Conservation (phyloP, 2,329 filamentous ascomycete genomes). For the Ophiosphaerella herpotricha region DNA sequence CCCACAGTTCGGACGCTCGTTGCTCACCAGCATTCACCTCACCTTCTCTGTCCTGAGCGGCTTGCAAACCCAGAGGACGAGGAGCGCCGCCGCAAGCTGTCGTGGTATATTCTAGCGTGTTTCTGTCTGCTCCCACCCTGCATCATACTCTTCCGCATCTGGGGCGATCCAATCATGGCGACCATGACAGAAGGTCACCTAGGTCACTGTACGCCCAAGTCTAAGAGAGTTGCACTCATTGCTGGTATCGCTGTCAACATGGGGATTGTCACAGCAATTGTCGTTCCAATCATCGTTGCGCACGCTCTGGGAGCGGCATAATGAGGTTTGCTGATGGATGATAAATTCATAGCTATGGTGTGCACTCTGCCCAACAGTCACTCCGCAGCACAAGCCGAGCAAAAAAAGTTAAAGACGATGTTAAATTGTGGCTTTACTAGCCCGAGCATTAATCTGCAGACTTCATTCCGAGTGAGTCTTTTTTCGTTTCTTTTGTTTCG, state of each 20-base stretch:
- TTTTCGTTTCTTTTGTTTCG: no score
- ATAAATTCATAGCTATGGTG: no score
- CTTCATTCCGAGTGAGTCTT: no score
- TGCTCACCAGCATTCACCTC: slow-evolving; percentile 33
- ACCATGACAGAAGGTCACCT: slow-evolving; percentile 38
- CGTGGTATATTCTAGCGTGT: slow-evolving; percentile 38
- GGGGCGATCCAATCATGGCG: slow-evolving; percentile 38
- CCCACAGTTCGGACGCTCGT: slow-evolving; percentile 13
- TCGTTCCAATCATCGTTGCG: slow-evolving; percentile 31
- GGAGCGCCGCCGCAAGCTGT: slow-evolving; percentile 31
- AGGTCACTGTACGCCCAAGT: slow-evolving; percentile 28
- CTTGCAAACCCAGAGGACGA: slow-evolving; percentile 28
- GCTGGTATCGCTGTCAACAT: slow-evolving; percentile 38
- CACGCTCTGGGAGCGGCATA: slow-evolving; percentile 16
- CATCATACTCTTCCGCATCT: slow-evolving; percentile 43
- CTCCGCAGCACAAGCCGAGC: no score
- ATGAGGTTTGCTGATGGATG: background rate
- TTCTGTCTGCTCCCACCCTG: slow-evolving; percentile 44
- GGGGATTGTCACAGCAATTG: slow-evolving; percentile 22
- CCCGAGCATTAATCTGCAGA: no score
- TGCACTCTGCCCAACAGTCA: no score
- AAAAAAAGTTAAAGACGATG: no score
- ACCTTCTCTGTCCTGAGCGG: slow-evolving; percentile 36
- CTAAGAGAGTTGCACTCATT: slow-evolving; percentile 39
- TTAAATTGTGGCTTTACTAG: no score